Evolutionary conservation across 1,284 basidiomycete genomes (phyloP).

Genomic region (Cutaneotrichosporon sp.): DNA sequence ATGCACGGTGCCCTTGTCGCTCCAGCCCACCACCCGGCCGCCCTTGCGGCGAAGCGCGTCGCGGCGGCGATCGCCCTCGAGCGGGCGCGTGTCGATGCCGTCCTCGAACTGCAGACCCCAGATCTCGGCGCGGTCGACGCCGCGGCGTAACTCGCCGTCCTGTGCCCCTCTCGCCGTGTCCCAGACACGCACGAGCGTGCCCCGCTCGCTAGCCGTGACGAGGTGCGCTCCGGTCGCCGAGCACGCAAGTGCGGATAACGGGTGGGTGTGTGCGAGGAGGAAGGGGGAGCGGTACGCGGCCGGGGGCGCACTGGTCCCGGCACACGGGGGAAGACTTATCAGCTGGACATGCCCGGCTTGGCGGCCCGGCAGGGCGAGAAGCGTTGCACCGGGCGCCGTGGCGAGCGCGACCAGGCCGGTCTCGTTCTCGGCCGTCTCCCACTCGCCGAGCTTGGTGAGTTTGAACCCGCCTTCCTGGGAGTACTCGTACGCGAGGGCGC

Average conservation of each 20-base stretch:
- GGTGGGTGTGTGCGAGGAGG: slow-evolving; percentile 79
- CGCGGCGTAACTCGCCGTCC: slow-evolving; percentile 78
- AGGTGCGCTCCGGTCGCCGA: slow-evolving; percentile 76
- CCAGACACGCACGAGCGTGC: slow-evolving; percentile 89
- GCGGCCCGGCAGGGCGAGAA: slow-evolving; percentile 82
- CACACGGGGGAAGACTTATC: slow-evolving; percentile 78
- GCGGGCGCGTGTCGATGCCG: slow-evolving; percentile 10
- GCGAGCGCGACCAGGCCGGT: slow-evolving; percentile 80
- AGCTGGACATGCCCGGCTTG: slow-evolving; percentile 90
- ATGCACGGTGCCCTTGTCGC: slow-evolving; percentile 95
- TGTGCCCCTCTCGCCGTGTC: slow-evolving; percentile 74
- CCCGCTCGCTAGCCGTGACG: slow-evolving; percentile 80
- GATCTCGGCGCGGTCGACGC: slow-evolving; percentile 87
- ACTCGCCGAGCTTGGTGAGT: slow-evolving; percentile 69
- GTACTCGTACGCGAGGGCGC: slow-evolving; percentile 78
- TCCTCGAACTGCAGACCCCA: slow-evolving; percentile 68
- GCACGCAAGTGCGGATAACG: slow-evolving; percentile 74
- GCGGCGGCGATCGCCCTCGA: slow-evolving; percentile 69
- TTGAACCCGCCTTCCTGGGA: slow-evolving; percentile 45
- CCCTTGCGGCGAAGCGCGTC: slow-evolving; percentile 42
- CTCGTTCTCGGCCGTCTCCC: slow-evolving; percentile 87
- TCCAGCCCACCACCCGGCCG: slow-evolving; percentile 59
- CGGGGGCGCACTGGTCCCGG: slow-evolving; percentile 11
- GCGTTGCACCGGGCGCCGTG: slow-evolving; percentile 70
- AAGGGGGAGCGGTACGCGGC: slow-evolving; percentile 60